Base-by-base conservation (phyloP, 495 filamentous ascomycete species). In the Collariella sp. region DNA sequence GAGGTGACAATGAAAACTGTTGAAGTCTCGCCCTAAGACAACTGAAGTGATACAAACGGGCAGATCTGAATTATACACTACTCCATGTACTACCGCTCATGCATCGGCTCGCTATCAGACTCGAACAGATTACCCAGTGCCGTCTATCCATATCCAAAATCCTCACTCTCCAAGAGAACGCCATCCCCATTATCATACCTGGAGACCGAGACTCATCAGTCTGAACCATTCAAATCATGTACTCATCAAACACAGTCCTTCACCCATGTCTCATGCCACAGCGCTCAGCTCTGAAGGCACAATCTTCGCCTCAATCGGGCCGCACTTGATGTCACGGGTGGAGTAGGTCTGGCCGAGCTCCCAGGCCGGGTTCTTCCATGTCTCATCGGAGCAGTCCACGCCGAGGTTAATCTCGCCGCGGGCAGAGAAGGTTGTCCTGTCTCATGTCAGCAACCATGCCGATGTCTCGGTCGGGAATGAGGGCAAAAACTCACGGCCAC, bases 291-390 rank as follows among this genome's bases (percentile, higher is more conserved):
- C 48, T 22, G 62, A 55, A 6, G 71, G 67, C 44, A 53, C 55
- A 1, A 75, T 40, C 7, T 26, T 55, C 5, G 64, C 12, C 9
- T 63, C 60, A 6, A 69, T 60, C 1, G 64, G 67, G 9, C 16
- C 44, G 52, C 73, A 76, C 18, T 46, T 54, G 39, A 74, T 62
- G 20, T 50, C 49, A 9, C 70, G 63, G 40, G 35, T 52, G 2
- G 71, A 71, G 55, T 75, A 76, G 41, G 68, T 71, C 46, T 73
- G 45, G 7, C 73, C 73, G 7, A 64, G 53, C 0, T 55, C 61
- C 72, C 72, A 76, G 62, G 72, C 59, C 4, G 67, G 64, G 61
- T 76, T 75, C 58, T 60, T 45, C 56, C 58, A 71, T 0, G 54
- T 59, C 18, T 54, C 56, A 19, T 72, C 68, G 0, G 55, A 63